A percentile compares a stretch with the other conserved stretches of the same genome.
phyloP scores from a whole-genome alignment of 257 asterid genomes.

The Scutellaria galericulata region DNA sequence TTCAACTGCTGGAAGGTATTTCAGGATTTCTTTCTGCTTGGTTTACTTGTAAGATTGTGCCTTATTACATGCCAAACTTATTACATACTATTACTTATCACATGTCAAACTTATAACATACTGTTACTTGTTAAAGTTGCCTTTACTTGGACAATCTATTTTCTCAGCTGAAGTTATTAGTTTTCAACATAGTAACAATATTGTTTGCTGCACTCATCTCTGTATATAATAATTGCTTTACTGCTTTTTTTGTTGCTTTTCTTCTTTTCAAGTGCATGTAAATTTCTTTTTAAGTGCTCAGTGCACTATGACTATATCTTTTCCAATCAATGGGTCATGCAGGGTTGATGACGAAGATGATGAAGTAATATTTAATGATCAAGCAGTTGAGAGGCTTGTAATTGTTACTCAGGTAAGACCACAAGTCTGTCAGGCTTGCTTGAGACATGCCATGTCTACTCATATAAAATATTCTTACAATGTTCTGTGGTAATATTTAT shows the following conservation, averaged over 20 bases:
- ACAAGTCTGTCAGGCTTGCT: constrained; percentile 30
- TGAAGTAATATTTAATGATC: constrained; percentile 58
- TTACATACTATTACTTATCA: not conserved
- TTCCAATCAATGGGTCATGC: constrained; percentile 26
- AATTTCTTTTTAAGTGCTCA: constrained; percentile 11
- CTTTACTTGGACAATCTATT: not conserved
- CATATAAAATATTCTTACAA: not conserved
- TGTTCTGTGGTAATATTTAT: not conserved
- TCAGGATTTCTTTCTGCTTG: constrained; percentile 26
- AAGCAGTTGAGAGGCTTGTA: constrained; percentile 75
- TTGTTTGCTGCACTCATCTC: constrained; percentile 3
- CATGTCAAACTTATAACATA: not conserved
- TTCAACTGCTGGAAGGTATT: constrained; percentile 63
- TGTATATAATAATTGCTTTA: not conserved
- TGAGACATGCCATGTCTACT: constrained; percentile 24
- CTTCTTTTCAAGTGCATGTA: constrained; percentile 7
- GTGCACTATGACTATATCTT: constrained; percentile 12
- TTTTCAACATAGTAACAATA: not conserved
- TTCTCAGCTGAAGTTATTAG: constrained; percentile 16
- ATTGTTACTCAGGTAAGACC: constrained; percentile 84
- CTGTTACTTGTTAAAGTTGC: not conserved
- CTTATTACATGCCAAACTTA: not conserved
- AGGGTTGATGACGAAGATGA: constrained; percentile 80
- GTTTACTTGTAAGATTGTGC: constrained; percentile 20
- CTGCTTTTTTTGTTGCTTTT: constrained; percentile 1